Evolutionary conservation across 2,329 filamentous ascomycete genomes (phyloP), one percentile per base, ranked within the genome.

Genomic region (Trichoderma sp.): DNA sequence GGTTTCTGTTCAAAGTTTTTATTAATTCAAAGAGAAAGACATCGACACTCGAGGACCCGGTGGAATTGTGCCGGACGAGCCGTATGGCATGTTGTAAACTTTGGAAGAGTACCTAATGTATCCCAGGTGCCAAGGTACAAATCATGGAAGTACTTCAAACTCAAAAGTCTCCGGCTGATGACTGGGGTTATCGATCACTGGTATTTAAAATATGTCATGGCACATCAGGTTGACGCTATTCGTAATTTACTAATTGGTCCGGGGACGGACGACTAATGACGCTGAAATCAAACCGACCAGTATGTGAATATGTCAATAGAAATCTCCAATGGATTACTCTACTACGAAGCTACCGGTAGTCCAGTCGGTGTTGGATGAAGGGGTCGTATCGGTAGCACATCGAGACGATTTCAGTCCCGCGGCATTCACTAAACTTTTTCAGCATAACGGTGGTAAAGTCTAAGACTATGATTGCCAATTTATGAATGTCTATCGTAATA

Each of bases 141-240:
- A 43, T 43, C 39, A n/a, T 0, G 39, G 0, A 39, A 1, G 36
- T 39, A 7, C 36, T 39, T 43, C 39, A 43, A 3, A 8, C 3
- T 17, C 36, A 43, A 43, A 43, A 43, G 36, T 43, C 36, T 43
- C 36, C 15, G 36, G 36, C 7, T 0, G 15, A 4, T 17, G 15
- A 17, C 36, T 43, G 1, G 15, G 36, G 36, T 17, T 17, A 4
- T 2, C 15, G 3, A 8, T 8, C 17, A n/a, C 39, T 43, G 1
- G 15, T 4, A n/a, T 43, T 7, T 2, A 43, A 4, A 1, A n/a
- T n/a, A 3, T n/a, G 7, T 1, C 39, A 9, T 43, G 3, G 2
- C 0, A 43, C 17, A 43, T 9, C 7, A 43, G 36, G 6, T 2
- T 8, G 15, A 0, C 7, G 3, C 6, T 39, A 1, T 0, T 15